Evolutionary conservation across 1,284 basidiomycete genomes (phyloP).

Genomic region (Omphalotus olearius): DNA sequence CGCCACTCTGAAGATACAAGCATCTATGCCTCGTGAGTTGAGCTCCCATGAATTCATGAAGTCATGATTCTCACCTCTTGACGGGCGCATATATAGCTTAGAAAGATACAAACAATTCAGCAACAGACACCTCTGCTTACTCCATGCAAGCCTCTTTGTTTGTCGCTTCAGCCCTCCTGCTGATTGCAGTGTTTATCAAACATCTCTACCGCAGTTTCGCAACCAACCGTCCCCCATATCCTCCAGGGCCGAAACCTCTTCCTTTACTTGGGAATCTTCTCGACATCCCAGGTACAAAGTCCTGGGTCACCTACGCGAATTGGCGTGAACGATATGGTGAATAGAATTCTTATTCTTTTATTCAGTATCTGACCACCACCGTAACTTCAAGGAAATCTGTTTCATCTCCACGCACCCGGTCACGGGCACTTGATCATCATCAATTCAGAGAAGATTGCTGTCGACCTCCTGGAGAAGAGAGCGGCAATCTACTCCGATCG

Average conservation of each 20-base stretch:
- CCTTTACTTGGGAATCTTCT: conserved; percentile 49
- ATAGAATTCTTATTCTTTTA: conserved; percentile 8
- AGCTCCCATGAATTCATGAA: too few relatives aligned
- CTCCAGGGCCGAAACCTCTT: conserved; percentile 47
- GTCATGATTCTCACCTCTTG: too few relatives aligned
- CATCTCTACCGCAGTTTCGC: too few relatives aligned
- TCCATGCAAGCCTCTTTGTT: too few relatives aligned
- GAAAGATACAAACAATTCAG: too few relatives aligned
- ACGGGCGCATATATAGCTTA: too few relatives aligned
- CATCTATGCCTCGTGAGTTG: too few relatives aligned
- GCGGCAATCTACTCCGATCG: conserved; percentile 4
- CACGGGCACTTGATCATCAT: background rate
- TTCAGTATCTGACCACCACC: background rate
- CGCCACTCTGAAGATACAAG: too few relatives aligned
- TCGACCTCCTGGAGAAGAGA: conserved; percentile 2
- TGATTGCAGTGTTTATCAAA: too few relatives aligned
- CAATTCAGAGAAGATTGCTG: background rate
- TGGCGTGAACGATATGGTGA: conserved; percentile 50
- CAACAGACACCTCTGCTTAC: too few relatives aligned
- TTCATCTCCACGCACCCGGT: background rate
- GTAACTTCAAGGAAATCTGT: background rate
- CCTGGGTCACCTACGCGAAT: conserved; percentile 50
- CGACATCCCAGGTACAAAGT: conserved; percentile 46
- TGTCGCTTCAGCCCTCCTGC: too few relatives aligned
- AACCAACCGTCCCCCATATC: conserved; percentile 14